phyloP scores from a whole-genome alignment of 2,329 filamentous ascomycete genomes.

The Aspergillus glaucus region DNA sequence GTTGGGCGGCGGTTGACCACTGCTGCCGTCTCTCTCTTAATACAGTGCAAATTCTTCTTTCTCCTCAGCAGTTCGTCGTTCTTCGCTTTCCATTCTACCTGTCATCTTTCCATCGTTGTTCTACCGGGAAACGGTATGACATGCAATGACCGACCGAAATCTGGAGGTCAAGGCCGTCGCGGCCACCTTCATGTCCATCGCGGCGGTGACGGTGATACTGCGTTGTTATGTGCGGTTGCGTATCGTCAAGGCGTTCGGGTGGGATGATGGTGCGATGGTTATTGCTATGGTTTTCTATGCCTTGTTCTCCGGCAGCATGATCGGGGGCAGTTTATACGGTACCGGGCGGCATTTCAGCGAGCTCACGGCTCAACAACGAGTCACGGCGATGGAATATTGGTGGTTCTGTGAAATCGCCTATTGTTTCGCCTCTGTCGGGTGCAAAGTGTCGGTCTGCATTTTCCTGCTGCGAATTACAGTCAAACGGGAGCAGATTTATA shows the following conservation, averaged over 20 bases:
- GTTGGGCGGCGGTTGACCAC: no score
- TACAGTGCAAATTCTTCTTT: no score
- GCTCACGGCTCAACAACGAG: background rate
- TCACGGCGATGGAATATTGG: constrained; percentile 28
- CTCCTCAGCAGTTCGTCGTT: no score
- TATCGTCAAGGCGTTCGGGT: constrained; percentile 27
- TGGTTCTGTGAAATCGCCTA: constrained; percentile 51
- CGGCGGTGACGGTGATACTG: constrained; percentile 20
- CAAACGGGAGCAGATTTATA: constrained; percentile 41
- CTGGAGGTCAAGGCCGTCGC: constrained; percentile 19
- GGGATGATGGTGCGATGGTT: constrained; percentile 29
- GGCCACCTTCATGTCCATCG: constrained; percentile 23
- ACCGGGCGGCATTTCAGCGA: constrained; percentile 17
- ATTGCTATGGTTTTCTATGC: constrained; percentile 21
- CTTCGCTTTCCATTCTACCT: background rate
- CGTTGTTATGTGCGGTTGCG: constrained; percentile 27
- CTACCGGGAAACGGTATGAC: constrained; percentile 3
- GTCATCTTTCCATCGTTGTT: background rate
- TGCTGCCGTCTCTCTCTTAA: no score
- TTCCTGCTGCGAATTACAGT: constrained; percentile 49
- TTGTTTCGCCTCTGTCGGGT: constrained; percentile 39
- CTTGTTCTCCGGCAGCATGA: constrained; percentile 26
- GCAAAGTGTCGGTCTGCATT: constrained; percentile 48
- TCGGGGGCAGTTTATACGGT: constrained; percentile 24
- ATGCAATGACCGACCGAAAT: constrained; percentile 16